These are phyloP conservation scores for Hanseniaspora sp. DNA, from an alignment of 1,139 yeast species.

Conservation along the genomic window DNA sequence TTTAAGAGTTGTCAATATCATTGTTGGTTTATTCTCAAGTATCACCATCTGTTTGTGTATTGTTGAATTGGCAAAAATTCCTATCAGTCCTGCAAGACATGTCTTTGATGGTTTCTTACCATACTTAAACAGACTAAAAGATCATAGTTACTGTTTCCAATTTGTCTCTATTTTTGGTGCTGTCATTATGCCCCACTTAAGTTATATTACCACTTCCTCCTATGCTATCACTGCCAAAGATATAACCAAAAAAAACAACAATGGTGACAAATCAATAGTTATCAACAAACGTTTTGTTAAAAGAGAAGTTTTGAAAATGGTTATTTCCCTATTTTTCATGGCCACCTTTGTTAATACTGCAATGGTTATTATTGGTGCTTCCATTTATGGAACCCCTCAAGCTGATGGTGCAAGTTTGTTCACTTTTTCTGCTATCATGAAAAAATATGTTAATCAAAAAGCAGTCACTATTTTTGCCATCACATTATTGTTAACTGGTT, in stretches of 20 bases:
- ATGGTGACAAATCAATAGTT: not conserved
- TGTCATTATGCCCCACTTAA: slow-evolving; percentile 97
- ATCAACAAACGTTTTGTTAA: slow-evolving; percentile 28
- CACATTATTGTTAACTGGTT: slow-evolving; percentile 89
- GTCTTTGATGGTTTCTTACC: slow-evolving; percentile 72
- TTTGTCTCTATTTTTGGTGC: slow-evolving; percentile 92
- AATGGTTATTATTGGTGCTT: slow-evolving; percentile 76
- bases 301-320: slow-evolving; percentile 59
- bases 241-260: not conserved
- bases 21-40: slow-evolving; percentile 67
- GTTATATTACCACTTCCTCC: slow-evolving; percentile 81
- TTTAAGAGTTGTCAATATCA: slow-evolving; percentile 69
- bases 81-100: slow-evolving; percentile 44
- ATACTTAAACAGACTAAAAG: slow-evolving; percentile 42
- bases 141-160: slow-evolving; percentile 62
- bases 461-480: slow-evolving; percentile 89
- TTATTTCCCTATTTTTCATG: slow-evolving; percentile 62
- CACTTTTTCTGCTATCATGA: slow-evolving; percentile 70
- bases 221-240: slow-evolving; percentile 65
- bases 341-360: slow-evolving; percentile 84
- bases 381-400: slow-evolving; percentile 40
- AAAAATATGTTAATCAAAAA: slow-evolving; percentile 63
- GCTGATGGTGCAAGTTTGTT: slow-evolving; percentile 80
- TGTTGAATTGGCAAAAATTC: slow-evolving; percentile 59
- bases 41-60: slow-evolving; percentile 80